A percentile compares a stretch with the other conserved stretches of the same genome.
Conservation (phyloP, 2,329 filamentous ascomycete genomes). For the Penicillium sp. region DNA sequence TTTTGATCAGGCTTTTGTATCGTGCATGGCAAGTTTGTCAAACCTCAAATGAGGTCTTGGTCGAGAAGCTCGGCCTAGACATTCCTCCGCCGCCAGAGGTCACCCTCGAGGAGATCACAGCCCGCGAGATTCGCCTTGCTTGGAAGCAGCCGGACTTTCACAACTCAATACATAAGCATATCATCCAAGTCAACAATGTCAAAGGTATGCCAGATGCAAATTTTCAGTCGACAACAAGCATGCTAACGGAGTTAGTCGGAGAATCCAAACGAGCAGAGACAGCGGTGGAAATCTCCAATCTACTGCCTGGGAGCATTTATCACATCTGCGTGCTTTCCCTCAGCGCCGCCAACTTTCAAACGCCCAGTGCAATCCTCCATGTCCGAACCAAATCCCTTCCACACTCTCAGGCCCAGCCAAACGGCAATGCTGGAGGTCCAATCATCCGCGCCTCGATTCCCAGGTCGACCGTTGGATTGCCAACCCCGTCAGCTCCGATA, state of each 20-base stretch:
- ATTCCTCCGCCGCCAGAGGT: slow-evolving; percentile 88
- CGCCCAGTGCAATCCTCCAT: slow-evolving; percentile 81
- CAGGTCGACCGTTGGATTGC: slow-evolving; percentile 55
- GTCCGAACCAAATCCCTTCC: slow-evolving; percentile 69
- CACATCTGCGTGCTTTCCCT: slow-evolving; percentile 91
- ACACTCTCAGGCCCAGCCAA: slow-evolving; percentile 37
- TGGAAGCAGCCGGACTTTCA: slow-evolving; percentile 77
- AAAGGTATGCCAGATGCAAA: slow-evolving; percentile 61
- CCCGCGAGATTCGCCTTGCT: slow-evolving; percentile 83
- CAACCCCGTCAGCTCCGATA: slow-evolving; percentile 62
- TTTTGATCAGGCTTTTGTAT: slow-evolving; percentile 68
- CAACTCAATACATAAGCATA: slow-evolving; percentile 76
- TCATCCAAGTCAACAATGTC: slow-evolving; percentile 91
- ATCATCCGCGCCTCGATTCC: slow-evolving; percentile 57
- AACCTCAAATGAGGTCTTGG: slow-evolving; percentile 87
- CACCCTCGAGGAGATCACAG: slow-evolving; percentile 83
- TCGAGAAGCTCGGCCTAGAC: slow-evolving; percentile 88
- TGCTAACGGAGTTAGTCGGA: slow-evolving; percentile 62
- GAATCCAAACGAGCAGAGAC: slow-evolving; percentile 80
- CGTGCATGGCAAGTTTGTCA: slow-evolving; percentile 85
- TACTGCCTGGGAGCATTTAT: slow-evolving; percentile 86
- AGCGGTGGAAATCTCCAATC: slow-evolving; percentile 85
- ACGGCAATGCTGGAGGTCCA: slow-evolving; percentile 36
- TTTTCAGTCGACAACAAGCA: slow-evolving; percentile 1
- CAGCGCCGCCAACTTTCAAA: slow-evolving; percentile 88